These are phyloP conservation scores for Didymella lethalis DNA, from an alignment of 2,329 filamentous ascomycete genomes.

Conservation along the genomic window DNA sequence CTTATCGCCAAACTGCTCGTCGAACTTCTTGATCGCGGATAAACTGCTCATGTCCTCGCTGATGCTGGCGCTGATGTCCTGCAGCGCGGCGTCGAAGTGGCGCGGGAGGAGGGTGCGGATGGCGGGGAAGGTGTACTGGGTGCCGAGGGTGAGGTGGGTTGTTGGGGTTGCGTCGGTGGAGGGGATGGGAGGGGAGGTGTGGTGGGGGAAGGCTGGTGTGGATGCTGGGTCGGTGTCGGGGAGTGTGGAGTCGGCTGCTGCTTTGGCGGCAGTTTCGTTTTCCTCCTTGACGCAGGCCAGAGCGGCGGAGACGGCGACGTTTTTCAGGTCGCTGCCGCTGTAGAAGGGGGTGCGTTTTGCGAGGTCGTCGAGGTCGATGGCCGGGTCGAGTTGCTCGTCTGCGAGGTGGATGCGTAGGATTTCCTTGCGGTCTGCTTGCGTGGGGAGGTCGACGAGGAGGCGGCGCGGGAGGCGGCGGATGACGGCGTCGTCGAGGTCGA, in stretches of 20 bases:
- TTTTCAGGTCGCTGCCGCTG: slow-evolving; percentile 85
- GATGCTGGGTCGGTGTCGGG: background rate
- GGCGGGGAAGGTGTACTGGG: slow-evolving; percentile 69
- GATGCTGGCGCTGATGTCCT: slow-evolving; percentile 90
- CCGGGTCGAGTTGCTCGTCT: slow-evolving; percentile 68
- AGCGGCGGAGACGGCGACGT: slow-evolving; percentile 79
- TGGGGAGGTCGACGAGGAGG: slow-evolving; percentile 76
- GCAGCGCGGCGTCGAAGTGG: slow-evolving; percentile 86
- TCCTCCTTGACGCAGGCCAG: slow-evolving; percentile 82
- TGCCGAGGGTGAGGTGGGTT: slow-evolving; percentile 43
- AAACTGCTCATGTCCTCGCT: slow-evolving; percentile 92
- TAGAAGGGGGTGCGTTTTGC: slow-evolving; percentile 76
- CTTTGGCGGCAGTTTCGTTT: slow-evolving; percentile 54
- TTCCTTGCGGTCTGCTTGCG: slow-evolving; percentile 69
- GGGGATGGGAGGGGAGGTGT: slow-evolving; percentile 1
- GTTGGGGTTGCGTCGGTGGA: slow-evolving; percentile 14
- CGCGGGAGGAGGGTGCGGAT: slow-evolving; percentile 68
- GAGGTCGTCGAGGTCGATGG: slow-evolving; percentile 68
- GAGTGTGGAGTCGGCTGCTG: slow-evolving; percentile 31
- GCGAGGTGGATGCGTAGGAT: slow-evolving; percentile 77
- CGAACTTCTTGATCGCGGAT: slow-evolving; percentile 89
- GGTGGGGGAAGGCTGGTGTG: slow-evolving; percentile 1
- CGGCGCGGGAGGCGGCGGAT: slow-evolving; percentile 77
- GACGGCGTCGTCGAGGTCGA: slow-evolving; percentile 90
- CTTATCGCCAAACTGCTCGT: slow-evolving; percentile 90